Evolutionary conservation across 2,329 filamentous ascomycete genomes (phyloP).

Genomic region (Leptographium wingfieldii): DNA sequence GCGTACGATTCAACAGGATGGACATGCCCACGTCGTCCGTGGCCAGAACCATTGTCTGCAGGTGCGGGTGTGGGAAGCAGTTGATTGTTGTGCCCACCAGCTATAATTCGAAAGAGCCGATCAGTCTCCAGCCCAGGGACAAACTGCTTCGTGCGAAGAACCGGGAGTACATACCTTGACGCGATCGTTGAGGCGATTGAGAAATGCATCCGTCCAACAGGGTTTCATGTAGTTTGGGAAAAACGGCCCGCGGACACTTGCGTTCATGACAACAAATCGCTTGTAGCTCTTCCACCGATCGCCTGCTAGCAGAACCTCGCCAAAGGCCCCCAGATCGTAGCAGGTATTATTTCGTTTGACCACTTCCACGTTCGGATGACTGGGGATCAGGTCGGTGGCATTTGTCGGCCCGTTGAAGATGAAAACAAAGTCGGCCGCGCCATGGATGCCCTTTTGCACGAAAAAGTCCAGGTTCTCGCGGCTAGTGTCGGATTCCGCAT

Average conservation of each 20-base stretch:
- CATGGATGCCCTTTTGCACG: conserved; percentile 23
- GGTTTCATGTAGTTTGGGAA: conserved; percentile 20
- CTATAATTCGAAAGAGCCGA: neutral
- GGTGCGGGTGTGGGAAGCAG: conserved; percentile 21
- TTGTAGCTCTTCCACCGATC: conserved; percentile 22
- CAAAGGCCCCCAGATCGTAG: conserved; percentile 23
- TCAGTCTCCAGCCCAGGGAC: no score
- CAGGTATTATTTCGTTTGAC: conserved; percentile 20
- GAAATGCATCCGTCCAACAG: conserved; percentile 25
- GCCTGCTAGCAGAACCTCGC: conserved; percentile 20
- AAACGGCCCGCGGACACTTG: conserved; percentile 24
- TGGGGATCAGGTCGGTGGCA: conserved; percentile 15
- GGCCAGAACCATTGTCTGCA: conserved; percentile 26
- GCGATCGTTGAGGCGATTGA: conserved; percentile 18
- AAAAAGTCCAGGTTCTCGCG: conserved; percentile 25
- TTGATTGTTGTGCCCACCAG: conserved; percentile 25
- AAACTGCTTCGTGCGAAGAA: no score
- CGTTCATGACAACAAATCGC: conserved; percentile 23
- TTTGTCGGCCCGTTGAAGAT: conserved; percentile 24
- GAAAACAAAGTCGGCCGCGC: conserved; percentile 26
- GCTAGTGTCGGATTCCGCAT: conserved; percentile 19
- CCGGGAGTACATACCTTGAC: conserved; percentile 15
- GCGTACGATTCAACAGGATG: conserved; percentile 20
- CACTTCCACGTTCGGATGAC: conserved; percentile 18
- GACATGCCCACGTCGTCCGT: conserved; percentile 24